Evolutionary conservation across 306 rosid genomes (phyloP).

Genomic region (Crotalaria pallida): DNA sequence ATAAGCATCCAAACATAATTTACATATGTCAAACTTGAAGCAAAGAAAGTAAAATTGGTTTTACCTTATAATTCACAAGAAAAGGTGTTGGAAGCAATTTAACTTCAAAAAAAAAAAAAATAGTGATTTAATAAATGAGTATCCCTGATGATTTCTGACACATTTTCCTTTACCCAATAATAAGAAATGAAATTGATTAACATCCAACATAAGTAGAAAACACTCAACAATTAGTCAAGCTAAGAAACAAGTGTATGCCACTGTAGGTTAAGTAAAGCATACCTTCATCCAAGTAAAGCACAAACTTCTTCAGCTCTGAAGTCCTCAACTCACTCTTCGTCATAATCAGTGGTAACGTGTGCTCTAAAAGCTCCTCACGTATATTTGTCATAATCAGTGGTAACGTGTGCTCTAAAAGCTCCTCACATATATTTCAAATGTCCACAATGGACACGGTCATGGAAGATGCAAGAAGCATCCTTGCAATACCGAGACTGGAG

Average conservation of each 20-base stretch:
- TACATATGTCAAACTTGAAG: not conserved
- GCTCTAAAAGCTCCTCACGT: constrained; percentile 18
- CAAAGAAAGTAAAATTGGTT: not conserved
- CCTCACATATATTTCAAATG: constrained; percentile 13
- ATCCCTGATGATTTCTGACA: not conserved
- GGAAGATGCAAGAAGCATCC: constrained; percentile 51
- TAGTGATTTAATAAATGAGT: not conserved
- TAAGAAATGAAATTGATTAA: not conserved
- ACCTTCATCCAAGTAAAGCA: constrained; percentile 62
- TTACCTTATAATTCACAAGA: not conserved
- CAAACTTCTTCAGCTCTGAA: constrained; percentile 35
- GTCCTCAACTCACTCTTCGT: constrained; percentile 33
- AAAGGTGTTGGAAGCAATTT: not conserved
- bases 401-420: constrained; percentile 21
- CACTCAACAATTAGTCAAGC: constrained; percentile 1
- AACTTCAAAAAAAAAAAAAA: not conserved
- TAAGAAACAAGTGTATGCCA: not conserved
- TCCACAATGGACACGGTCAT: constrained; percentile 27
- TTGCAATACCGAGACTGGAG: constrained; percentile 57
- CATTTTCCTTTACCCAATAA: not conserved
- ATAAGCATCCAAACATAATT: not conserved
- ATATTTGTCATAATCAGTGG: too few relatives aligned
- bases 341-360: constrained; percentile 26
- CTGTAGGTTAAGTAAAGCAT: constrained; percentile 2
- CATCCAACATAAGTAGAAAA: constrained; percentile 1